Percentiles rank a stretch among this genome's conserved stretches.
These are phyloP conservation scores for Leccinum fuscescens DNA, from an alignment of 1,284 basidiomycete species.

Conservation along the genomic window DNA sequence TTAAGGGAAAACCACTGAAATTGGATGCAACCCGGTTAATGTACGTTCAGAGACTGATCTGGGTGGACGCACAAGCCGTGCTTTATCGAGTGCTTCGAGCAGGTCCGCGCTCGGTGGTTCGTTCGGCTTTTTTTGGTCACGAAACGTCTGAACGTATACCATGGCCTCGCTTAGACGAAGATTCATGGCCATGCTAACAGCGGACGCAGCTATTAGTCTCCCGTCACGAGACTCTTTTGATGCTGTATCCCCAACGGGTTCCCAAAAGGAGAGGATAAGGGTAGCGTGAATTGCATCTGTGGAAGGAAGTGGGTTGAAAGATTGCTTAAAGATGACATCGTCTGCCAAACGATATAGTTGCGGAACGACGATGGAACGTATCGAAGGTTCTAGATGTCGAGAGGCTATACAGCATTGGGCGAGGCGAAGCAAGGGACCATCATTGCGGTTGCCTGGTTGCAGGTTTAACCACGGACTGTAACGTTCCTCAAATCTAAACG, in stretches of 20 bases:
- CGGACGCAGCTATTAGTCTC: slow-evolving; percentile 41
- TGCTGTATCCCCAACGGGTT: slow-evolving; percentile 35
- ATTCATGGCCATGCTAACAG: slow-evolving; percentile 48
- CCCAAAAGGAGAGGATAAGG: slow-evolving; percentile 44
- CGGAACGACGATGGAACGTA: slow-evolving; percentile 38
- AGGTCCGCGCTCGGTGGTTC: slow-evolving; percentile 28
- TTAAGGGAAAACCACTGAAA: slow-evolving; percentile 41
- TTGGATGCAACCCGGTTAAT: slow-evolving; percentile 12
- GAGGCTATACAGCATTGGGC: slow-evolving; percentile 42
- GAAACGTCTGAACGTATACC: slow-evolving; percentile 29
- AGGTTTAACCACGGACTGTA: slow-evolving; percentile 44
- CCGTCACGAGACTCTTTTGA: slow-evolving; percentile 37
- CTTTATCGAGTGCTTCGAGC: slow-evolving; percentile 34
- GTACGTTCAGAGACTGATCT: slow-evolving; percentile 8
- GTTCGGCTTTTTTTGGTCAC: slow-evolving; percentile 28
- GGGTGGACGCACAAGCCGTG: slow-evolving; percentile 36
- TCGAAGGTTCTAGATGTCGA: slow-evolving; percentile 38
- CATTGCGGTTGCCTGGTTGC: slow-evolving; percentile 30
- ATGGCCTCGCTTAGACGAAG: slow-evolving; percentile 39
- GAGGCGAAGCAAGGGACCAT: slow-evolving; percentile 36
- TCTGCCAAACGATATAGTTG: slow-evolving; percentile 43
- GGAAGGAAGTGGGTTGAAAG: slow-evolving; percentile 40
- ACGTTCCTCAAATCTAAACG: slow-evolving; percentile 39
- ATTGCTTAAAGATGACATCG: slow-evolving; percentile 37
- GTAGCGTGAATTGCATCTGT: slow-evolving; percentile 44